Evolutionary conservation across 495 filamentous ascomycete species (phyloP).

Genomic region (Talaromyces adpressus): DNA sequence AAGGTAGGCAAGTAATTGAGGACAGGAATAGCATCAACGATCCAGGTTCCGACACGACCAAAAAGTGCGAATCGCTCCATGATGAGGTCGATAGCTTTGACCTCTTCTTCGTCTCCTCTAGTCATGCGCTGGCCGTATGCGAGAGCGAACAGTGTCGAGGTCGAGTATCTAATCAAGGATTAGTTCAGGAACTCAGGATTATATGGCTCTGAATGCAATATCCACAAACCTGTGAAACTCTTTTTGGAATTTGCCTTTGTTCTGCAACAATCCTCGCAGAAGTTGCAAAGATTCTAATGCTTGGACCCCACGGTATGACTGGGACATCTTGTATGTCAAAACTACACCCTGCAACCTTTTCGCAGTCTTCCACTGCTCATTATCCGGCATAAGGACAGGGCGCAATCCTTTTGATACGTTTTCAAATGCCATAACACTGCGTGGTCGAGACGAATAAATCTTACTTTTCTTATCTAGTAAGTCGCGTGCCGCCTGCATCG

Average conservation of each 20-base stretch:
- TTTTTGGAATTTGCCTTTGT: neutral
- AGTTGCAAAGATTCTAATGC: neutral
- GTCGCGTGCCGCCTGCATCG: conserved; percentile 17
- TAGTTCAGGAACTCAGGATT: neutral
- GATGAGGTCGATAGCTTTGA: conserved; percentile 22
- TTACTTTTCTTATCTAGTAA: conserved; percentile 23
- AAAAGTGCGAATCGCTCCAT: conserved; percentile 21
- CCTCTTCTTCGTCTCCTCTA: conserved; percentile 15
- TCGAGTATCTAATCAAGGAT: conserved; percentile 12
- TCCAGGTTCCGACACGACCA: conserved; percentile 18
- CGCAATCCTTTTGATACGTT: neutral
- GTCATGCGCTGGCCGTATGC: conserved; percentile 29
- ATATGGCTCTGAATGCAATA: neutral
- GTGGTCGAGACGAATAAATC: conserved; percentile 18
- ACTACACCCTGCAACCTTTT: neutral
- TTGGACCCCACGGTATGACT: neutral
- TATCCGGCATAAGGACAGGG: neutral
- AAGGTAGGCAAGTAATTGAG: conserved; percentile 24
- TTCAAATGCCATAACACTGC: conserved; percentile 10
- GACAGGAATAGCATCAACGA: conserved; percentile 27
- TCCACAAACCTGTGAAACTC: neutral
- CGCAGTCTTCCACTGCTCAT: neutral
- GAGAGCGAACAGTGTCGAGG: conserved; percentile 24
- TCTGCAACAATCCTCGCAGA: neutral
- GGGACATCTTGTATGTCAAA: neutral